phyloP scores from a whole-genome alignment of 441 rosid species.

The Populus hybrid region DNA sequence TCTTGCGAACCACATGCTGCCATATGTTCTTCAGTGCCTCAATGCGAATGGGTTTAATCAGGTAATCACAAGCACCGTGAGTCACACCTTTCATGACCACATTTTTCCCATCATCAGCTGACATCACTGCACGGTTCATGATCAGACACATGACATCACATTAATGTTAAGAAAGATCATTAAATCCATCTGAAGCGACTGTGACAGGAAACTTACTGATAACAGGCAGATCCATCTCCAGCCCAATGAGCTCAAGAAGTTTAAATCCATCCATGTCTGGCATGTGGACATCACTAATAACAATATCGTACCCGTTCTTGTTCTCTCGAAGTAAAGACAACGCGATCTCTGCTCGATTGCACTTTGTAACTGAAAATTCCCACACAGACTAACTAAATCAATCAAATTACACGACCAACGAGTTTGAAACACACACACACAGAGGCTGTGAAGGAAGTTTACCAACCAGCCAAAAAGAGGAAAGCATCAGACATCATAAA shows the following conservation, averaged over 20 bases:
- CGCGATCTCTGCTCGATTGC: conserved; percentile 38
- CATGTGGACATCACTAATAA: conserved; percentile 85
- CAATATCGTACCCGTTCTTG: conserved; percentile 54
- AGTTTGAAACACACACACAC: not conserved
- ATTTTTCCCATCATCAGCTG: conserved; percentile 78
- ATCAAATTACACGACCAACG: conserved; percentile 9
- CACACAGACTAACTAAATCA: conserved; percentile 18
- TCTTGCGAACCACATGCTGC: conserved; percentile 93
- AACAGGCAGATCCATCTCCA: conserved; percentile 90
- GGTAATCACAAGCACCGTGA: conserved; percentile 93
- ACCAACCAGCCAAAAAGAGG: not conserved
- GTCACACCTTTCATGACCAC: conserved; percentile 95
- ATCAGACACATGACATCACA: conserved; percentile 3
- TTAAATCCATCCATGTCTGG: conserved; percentile 85
- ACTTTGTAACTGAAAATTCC: conserved; percentile 62
- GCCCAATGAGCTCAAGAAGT: conserved; percentile 77
- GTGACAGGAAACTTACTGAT: conserved; percentile 26
- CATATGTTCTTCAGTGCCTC: conserved; percentile 89
- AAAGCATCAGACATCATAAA: not conserved
- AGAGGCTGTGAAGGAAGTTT: not conserved
- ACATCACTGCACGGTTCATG: conserved; percentile 69
- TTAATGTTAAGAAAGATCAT: not conserved
- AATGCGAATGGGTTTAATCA: conserved; percentile 81
- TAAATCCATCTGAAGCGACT: not conserved
- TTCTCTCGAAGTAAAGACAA: conserved; percentile 63